Evolutionary conservation across 2,329 filamentous ascomycete species (phyloP).

Genomic region (Penicillium hordei): DNA sequence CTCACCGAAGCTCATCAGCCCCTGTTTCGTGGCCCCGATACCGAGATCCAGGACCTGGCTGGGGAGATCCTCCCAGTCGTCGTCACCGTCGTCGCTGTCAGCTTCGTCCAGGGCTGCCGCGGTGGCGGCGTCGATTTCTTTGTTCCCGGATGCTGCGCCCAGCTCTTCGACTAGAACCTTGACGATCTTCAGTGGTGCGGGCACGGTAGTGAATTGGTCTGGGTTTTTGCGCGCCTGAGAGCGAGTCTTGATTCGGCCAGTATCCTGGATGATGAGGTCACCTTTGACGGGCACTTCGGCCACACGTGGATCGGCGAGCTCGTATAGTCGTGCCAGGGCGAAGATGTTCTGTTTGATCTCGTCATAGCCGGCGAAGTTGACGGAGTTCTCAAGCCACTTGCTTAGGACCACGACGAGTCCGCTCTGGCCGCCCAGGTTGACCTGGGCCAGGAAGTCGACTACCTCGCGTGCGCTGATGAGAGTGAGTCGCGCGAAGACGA

Average conservation of each 20-base stretch:
- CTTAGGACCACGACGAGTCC: conserved; percentile 85
- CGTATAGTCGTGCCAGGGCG: conserved; percentile 86
- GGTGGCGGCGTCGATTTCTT: conserved; percentile 55
- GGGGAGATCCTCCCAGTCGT: conserved; percentile 85
- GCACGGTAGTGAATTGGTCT: conserved; percentile 82
- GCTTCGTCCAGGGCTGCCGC: conserved; percentile 60
- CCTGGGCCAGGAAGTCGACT: conserved; percentile 83
- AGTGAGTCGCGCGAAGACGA: conserved; percentile 90
- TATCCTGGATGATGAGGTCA: conserved; percentile 78
- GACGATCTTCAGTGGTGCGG: conserved; percentile 89
- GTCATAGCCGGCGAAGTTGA: conserved; percentile 97
- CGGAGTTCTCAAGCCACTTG: conserved; percentile 96
- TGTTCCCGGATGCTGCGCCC: conserved; percentile 68
- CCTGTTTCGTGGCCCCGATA: conserved; percentile 64
- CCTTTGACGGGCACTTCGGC: conserved; percentile 82
- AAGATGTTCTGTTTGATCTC: conserved; percentile 97
- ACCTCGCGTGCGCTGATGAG: conserved; percentile 84
- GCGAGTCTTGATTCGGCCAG: conserved; percentile 86
- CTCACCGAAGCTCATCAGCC: conserved; percentile 75
- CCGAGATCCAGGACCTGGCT: conserved; percentile 76
- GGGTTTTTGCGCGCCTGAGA: conserved; percentile 87
- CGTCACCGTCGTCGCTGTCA: conserved; percentile 69
- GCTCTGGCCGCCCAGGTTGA: conserved; percentile 71
- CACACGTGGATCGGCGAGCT: conserved; percentile 77
- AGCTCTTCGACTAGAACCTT: conserved; percentile 95